A percentile compares a stretch with the other conserved stretches of the same genome.
Conservation (phyloP, 2,329 filamentous ascomycete genomes). For the Tolypocladium pustulatum region DNA sequence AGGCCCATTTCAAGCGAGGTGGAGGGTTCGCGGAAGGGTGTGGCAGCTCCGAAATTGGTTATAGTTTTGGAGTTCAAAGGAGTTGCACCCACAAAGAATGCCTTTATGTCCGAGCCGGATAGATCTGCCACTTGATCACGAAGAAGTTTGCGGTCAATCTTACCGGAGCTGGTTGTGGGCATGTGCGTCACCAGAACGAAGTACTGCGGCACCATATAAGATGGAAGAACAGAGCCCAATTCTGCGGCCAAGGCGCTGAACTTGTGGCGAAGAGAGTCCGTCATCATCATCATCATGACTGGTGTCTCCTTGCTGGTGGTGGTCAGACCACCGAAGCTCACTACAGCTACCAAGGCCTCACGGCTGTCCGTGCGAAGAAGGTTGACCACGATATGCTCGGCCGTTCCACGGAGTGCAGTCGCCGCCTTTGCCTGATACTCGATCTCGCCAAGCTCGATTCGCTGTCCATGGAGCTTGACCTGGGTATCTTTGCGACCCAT, state of each 20-base stretch:
- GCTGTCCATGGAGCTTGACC: slow-evolving; percentile 5
- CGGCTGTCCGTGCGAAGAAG: neutral
- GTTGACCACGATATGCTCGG: neutral
- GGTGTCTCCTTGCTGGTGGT: neutral
- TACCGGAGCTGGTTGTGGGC: slow-evolving; percentile 13
- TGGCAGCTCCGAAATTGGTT: neutral
- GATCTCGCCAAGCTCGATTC: slow-evolving; percentile 12
- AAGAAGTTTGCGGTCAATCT: slow-evolving; percentile 3
- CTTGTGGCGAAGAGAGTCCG: neutral
- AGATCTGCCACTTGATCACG: neutral
- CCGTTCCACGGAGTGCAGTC: neutral
- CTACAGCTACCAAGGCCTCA: neutral
- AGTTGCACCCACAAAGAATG: neutral
- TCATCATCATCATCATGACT: neutral
- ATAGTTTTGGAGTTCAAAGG: neutral
- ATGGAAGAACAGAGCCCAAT: neutral
- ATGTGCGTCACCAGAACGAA: slow-evolving; percentile 28
- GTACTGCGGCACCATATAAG: slow-evolving; percentile 10
- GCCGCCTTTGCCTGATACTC: slow-evolving; percentile 4
- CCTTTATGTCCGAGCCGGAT: neutral
- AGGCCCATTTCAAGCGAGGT: slow-evolving; percentile 7
- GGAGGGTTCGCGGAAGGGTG: neutral
- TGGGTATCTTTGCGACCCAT: slow-evolving; percentile 2
- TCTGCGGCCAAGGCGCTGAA: neutral
- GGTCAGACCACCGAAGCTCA: neutral